phyloP scores from a whole-genome alignment of 495 filamentous ascomycete species.

The Ascodesmis nigricans region DNA sequence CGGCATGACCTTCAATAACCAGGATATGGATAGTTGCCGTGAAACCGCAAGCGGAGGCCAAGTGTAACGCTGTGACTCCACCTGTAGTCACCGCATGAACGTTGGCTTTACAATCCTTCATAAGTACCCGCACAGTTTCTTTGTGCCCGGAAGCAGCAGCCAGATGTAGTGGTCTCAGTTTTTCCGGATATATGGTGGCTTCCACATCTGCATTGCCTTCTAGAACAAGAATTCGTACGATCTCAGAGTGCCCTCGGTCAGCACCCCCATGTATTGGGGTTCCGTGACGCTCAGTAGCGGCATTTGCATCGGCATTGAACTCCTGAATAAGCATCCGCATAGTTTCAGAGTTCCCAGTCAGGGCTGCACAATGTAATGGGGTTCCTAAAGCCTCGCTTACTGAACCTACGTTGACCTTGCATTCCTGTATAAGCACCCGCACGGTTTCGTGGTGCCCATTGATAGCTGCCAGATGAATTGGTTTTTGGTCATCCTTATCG shows the following conservation, averaged over 20 bases:
- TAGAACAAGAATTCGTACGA: not conserved
- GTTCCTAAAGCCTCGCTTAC: too few relatives aligned
- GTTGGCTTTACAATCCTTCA: conserved; percentile 1
- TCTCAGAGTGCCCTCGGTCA: not conserved
- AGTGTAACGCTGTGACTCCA: not conserved
- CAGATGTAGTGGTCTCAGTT: not conserved
- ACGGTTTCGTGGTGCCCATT: conserved; percentile 16
- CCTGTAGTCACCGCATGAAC: not conserved
- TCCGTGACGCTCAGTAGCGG: not conserved
- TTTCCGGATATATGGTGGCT: not conserved
- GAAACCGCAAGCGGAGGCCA: not conserved
- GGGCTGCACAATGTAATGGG: too few relatives aligned
- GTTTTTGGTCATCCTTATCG: not conserved
- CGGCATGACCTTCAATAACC: not conserved
- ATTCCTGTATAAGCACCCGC: too few relatives aligned
- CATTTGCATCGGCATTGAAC: conserved; percentile 2
- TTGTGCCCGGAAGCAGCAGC: not conserved
- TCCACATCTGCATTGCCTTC: conserved; percentile 2
- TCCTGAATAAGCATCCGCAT: not conserved
- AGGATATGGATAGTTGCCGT: not conserved
- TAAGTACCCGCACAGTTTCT: not conserved
- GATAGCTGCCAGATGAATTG: conserved; percentile 9
- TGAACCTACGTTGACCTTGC: too few relatives aligned
- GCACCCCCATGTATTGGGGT: conserved; percentile 2
- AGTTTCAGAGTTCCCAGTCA: too few relatives aligned